These are phyloP conservation scores for Gaultheria prostrata DNA, from an alignment of 148 eudicot genomes.

Conservation along the genomic window DNA sequence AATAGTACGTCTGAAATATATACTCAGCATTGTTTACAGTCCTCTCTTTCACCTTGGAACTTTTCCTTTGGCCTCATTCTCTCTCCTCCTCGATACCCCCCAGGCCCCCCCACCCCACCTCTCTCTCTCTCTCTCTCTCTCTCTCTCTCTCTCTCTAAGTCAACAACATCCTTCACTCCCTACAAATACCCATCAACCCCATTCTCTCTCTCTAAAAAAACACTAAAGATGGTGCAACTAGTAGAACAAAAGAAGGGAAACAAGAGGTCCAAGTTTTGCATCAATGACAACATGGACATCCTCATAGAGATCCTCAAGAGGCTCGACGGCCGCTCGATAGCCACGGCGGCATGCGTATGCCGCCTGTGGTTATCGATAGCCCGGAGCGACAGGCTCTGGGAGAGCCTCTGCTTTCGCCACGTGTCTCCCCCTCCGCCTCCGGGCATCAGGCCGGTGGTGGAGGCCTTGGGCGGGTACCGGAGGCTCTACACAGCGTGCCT, in stretches of 20 bases:
- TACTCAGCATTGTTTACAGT: slow-evolving; percentile 18
- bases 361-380: slow-evolving; percentile 53
- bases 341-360: slow-evolving; percentile 71
- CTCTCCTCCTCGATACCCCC: neutral
- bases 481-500: slow-evolving; percentile 68
- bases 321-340: slow-evolving; percentile 59
- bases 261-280: slow-evolving; percentile 27
- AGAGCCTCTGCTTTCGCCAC: slow-evolving; percentile 77
- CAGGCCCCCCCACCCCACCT: neutral
- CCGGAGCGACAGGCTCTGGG: slow-evolving; percentile 70
- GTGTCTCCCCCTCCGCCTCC: slow-evolving; percentile 44
- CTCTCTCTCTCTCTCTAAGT: slow-evolving; percentile 14
- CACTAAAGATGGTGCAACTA: slow-evolving; percentile 16
- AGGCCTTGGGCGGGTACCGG: slow-evolving; percentile 75
- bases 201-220: neutral
- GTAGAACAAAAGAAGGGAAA: neutral
- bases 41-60: slow-evolving; percentile 21
- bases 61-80: slow-evolving; percentile 31
- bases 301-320: slow-evolving; percentile 60
- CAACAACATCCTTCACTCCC: slow-evolving; percentile 25
- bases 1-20: neutral
- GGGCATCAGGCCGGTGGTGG: slow-evolving; percentile 42
- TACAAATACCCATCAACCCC: slow-evolving; percentile 21
- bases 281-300: slow-evolving; percentile 71
- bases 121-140: neutral